Base-by-base conservation (phyloP, 2,329 filamentous ascomycete genomes). In the Alternaria incomplexa region DNA sequence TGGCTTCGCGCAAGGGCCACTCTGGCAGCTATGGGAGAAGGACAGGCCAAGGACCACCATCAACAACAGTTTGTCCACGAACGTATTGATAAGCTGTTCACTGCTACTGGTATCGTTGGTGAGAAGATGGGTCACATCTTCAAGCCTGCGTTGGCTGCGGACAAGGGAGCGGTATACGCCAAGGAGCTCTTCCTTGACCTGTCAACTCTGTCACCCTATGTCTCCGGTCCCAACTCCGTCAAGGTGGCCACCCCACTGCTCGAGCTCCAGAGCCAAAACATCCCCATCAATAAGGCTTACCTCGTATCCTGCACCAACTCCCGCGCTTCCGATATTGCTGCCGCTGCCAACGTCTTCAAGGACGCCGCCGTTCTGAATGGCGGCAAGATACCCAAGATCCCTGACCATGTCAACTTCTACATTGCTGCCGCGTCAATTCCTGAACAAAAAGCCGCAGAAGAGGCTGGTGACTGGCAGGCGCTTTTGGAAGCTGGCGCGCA, bases 251-350 rank as follows among this genome's bases (percentile, higher is more conserved):
- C 90, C 0, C 93, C 95, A 0, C 80, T 98, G 1, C 81, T 84
- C 6, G 88, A 95, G 30, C 87, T 98, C 1, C 90, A 91, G 71
- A 76, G 86, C 0, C 84, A 95, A 75, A 82, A 91, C 67, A 97
- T 98, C 77, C 86, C 88, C 52, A 80, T 98, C 22, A 82, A 97
- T 83, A 93, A 91, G 76, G 93, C 92, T 0, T 97, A 97, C 77
- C 84, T 97, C 0, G 90, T 97, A 0, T 93, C 90, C 0, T 98
- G 95, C 83, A 98, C 95, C 6, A 97, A 97, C 81, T 90, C 88
- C 0, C 86, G 95, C 53, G 87, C 89, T 10, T 93, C 92, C 0
- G 95, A 98, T 77, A 84, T 98, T 13, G 89, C 89, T 0, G 89
- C 91, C 0, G 95, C 95, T 1, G 94, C 93, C 1, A 87, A 87